Evolutionary conservation across 2,329 filamentous ascomycete species (phyloP), one percentile per base, ranked within the genome.

Genomic region (Colletotrichum paranaense): DNA sequence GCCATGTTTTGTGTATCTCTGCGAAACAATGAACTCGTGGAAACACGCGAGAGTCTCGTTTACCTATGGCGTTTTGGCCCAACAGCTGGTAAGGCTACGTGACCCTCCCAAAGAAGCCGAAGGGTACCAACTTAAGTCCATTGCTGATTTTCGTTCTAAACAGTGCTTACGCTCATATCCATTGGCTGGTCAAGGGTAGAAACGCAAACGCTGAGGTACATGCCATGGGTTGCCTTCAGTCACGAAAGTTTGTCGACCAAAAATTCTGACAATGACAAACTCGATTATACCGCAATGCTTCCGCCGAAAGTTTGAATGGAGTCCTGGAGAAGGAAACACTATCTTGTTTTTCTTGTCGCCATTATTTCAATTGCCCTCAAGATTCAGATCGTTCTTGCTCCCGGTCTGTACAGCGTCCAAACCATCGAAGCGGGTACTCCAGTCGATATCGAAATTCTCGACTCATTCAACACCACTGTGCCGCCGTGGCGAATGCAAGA

Each of bases 21-120:
- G 16, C 28, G 38, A 3, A 24, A 69, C 1, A 22, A 53, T 9
- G 67, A 53, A 4, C 38, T 69, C 6, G 35, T 52, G 8, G 22
- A 49, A 24, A 59, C 67, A 0, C 28, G n/a, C 4, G 26, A 58
- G 8, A 58, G 24, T 16, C 38, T 65, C 11, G 67, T 58, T 9
- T 69, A 65, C 28, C 1, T 69, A 9, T 70, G 67, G 67, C 60
- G 67, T 12, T 70, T 70, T 9, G 67, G 67, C 5, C 55, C 67
- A 16, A 70, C 67, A 16, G 67, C 60, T 2, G 30, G 60, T 65
- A 59, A 58, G 56, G 4, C 28, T 9, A 35, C 19, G 2, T 11
- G 5, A 14, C 14, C 14, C 35, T 16, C 12, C 35, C 35, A 5
- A 19, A 9, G 49, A n/a, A 53, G 19, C 16, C 8, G 28, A 30